Conservation (phyloP, 805 yeast genomes). For the Kregervanrija pseudodelftensis region DNA sequence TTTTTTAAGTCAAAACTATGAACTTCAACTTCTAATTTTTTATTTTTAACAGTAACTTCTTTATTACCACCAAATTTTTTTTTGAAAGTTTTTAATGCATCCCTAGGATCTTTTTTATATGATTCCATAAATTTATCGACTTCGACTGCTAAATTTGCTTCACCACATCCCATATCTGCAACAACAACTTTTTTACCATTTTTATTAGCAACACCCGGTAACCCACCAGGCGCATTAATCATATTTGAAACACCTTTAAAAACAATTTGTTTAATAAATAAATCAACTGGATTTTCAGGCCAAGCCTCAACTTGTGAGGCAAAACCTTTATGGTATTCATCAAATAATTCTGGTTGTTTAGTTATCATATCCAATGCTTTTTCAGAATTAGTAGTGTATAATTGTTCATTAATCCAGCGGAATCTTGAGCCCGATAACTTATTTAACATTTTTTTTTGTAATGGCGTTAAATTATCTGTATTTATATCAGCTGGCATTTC, state of each 20-base stretch:
- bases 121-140: constrained; percentile 39
- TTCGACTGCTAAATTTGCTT: constrained; percentile 77
- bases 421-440: constrained; percentile 92
- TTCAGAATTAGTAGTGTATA: constrained; percentile 80
- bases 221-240: constrained; percentile 92
- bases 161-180: constrained; percentile 99
- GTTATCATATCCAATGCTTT: constrained; percentile 67
- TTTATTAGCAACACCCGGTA: constrained; percentile 60
- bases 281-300: constrained; percentile 99
- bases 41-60: constrained; percentile 11
- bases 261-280: constrained; percentile 67
- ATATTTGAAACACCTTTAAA: constrained; percentile 48
- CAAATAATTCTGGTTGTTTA: constrained; percentile 82
- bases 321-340: constrained; percentile 94
- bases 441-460: constrained; percentile 93
- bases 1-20: constrained; percentile 89
- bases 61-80: constrained; percentile 20
- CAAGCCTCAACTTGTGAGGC: constrained; percentile 90
- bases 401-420: constrained; percentile 96
- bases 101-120: constrained; percentile 26
- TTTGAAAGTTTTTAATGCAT: constrained; percentile 20
- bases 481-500: constrained; percentile 18
- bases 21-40: constrained; percentile 45
- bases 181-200: constrained; percentile 53
- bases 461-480: constrained; percentile 55